phyloP scores from a whole-genome alignment of 2,329 filamentous ascomycete species.

The Pestalotiopsis sp. region DNA sequence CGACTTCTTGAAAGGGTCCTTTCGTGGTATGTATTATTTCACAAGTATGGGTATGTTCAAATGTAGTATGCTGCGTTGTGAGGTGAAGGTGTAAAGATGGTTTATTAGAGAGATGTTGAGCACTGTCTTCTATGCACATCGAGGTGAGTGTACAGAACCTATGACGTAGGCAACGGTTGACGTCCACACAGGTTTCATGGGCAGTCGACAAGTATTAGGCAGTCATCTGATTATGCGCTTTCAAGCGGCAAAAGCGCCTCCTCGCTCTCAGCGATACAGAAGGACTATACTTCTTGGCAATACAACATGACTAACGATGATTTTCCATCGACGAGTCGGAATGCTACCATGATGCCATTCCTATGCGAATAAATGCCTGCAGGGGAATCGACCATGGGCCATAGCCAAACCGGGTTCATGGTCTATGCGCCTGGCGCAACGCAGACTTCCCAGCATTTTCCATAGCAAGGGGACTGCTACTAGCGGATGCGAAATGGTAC shows the following conservation, averaged over 20 bases:
- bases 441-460: no score
- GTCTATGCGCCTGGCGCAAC: not conserved
- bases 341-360: not conserved
- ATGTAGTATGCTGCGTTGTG: not conserved
- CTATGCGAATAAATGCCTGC: not conserved
- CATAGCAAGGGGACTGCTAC: no score
- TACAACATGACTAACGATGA: not conserved
- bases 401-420: not conserved
- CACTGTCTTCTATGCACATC: not conserved
- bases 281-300: not conserved
- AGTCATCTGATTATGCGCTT: conserved; percentile 3
- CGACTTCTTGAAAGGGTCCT: conserved; percentile 16
- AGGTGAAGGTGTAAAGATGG: not conserved
- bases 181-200: conserved; percentile 10
- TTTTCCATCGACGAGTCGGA: not conserved
- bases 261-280: not conserved
- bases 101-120: not conserved
- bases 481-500: no score
- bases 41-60: not conserved
- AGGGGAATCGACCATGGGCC: not conserved
- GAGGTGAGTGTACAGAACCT: not conserved
- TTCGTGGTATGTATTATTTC: not conserved
- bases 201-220: conserved; percentile 3
- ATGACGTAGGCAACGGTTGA: conserved; percentile 7
- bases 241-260: conserved; percentile 2